Evolutionary conservation across 2,329 filamentous ascomycete species (phyloP).

Genomic region (Venturia aucupariae): DNA sequence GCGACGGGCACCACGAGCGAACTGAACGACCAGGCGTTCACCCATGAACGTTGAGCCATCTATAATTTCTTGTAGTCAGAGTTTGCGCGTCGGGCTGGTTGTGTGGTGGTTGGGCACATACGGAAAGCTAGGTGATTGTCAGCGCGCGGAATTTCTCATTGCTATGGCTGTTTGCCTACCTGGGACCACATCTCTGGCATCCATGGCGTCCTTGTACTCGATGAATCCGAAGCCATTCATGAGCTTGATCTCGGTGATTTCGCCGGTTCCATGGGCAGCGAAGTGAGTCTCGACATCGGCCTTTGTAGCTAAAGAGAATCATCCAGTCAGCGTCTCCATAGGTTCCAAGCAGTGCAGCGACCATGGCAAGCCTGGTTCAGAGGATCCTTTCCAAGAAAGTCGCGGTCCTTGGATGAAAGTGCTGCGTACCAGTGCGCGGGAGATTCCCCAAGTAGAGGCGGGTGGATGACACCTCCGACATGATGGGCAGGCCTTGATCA

Average conservation of each 20-base stretch:
- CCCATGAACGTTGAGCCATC: slow-evolving; percentile 98
- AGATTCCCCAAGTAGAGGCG: slow-evolving; percentile 97
- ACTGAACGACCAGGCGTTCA: slow-evolving; percentile 94
- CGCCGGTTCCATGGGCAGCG: slow-evolving; percentile 87
- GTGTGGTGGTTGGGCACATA: slow-evolving; percentile 29
- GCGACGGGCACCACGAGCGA: slow-evolving; percentile 77
- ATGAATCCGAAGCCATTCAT: slow-evolving; percentile 99
- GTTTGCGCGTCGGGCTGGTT: slow-evolving; percentile 1
- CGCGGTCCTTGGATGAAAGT: slow-evolving; percentile 18
- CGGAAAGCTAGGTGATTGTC: slow-evolving; percentile 41
- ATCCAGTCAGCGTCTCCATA: slow-evolving; percentile 14
- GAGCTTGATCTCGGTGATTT: slow-evolving; percentile 97
- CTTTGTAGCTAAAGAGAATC: slow-evolving; percentile 69
- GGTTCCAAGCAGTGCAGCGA: slow-evolving; percentile 2
- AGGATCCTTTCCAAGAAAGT: neutral
- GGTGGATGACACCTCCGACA: slow-evolving; percentile 83
- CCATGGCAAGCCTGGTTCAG: neutral
- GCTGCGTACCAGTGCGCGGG: slow-evolving; percentile 79
- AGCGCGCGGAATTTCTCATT: slow-evolving; percentile 6
- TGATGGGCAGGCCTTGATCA: slow-evolving; percentile 33
- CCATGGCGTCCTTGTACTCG: slow-evolving; percentile 97
- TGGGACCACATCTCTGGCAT: slow-evolving; percentile 95
- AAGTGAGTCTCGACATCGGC: slow-evolving; percentile 95
- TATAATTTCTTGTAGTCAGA: slow-evolving; percentile 29
- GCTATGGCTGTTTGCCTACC: slow-evolving; percentile 49